Evolutionary conservation across 768 basidiomycete species (phyloP).

Genomic region (Lentinula raphanica): DNA sequence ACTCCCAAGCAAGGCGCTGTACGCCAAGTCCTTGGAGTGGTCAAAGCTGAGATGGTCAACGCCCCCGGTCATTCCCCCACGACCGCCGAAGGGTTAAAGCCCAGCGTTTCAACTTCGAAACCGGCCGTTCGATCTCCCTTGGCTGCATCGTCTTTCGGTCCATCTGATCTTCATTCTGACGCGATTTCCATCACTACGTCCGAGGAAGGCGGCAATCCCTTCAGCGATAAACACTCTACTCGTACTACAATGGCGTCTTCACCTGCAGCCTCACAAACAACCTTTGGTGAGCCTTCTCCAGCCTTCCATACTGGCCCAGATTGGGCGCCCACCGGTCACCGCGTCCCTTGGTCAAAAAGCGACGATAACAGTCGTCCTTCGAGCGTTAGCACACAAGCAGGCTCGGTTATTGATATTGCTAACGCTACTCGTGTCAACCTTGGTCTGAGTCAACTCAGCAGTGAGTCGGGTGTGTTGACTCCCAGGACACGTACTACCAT

Average conservation of each 20-base stretch:
- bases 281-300: constrained; percentile 30
- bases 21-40: constrained; percentile 70
- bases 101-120: constrained; percentile 28
- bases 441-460: constrained; percentile 35
- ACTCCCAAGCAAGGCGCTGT: constrained; percentile 61
- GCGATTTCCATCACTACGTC: constrained; percentile 22
- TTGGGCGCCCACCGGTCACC: constrained; percentile 35
- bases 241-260: constrained; percentile 34
- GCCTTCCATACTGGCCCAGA: constrained; percentile 24
- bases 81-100: constrained; percentile 35
- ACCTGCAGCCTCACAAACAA: constrained; percentile 26
- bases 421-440: constrained; percentile 68
- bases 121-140: constrained; percentile 60
- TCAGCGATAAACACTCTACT: constrained; percentile 54
- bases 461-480: constrained; percentile 22
- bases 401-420: constrained; percentile 52
- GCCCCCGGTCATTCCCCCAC: constrained; percentile 39
- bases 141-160: constrained; percentile 67
- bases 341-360: constrained; percentile 35
- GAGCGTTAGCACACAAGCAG: constrained; percentile 61
- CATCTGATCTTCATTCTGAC: constrained; percentile 57
- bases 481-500: constrained; percentile 54
- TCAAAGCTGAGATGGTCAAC: constrained; percentile 75
- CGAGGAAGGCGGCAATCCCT: constrained; percentile 65
- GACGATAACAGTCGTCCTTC: constrained; percentile 45